Conservation (phyloP, 495 filamentous ascomycete species). For the Astrothelium subdiscretum region DNA sequence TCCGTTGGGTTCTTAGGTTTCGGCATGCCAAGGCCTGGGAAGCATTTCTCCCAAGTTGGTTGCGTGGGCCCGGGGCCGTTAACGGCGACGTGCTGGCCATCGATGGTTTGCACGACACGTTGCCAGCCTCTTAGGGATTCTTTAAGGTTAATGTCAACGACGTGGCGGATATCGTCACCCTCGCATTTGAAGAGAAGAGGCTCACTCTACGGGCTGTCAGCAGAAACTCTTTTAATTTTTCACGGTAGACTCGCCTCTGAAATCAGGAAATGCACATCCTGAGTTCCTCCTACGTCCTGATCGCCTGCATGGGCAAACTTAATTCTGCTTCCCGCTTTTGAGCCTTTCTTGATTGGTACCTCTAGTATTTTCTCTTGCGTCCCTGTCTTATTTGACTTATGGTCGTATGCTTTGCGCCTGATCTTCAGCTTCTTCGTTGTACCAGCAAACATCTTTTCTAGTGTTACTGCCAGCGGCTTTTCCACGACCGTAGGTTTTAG, state of each 20-base stretch:
- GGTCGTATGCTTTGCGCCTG: constrained; percentile 87
- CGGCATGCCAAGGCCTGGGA: constrained; percentile 80
- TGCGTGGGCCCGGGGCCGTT: constrained; percentile 71
- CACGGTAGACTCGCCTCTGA: neutral
- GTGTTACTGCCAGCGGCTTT: constrained; percentile 61
- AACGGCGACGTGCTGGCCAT: constrained; percentile 69
- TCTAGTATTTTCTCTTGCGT: constrained; percentile 82
- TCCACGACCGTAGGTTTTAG: constrained; percentile 75
- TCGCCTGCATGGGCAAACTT: constrained; percentile 94
- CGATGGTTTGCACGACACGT: constrained; percentile 82
- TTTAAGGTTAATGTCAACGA: constrained; percentile 71
- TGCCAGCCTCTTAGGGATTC: constrained; percentile 95
- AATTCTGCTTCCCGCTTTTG: constrained; percentile 93
- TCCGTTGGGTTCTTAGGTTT: constrained; percentile 74
- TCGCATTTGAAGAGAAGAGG: constrained; percentile 73
- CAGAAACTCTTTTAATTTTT: neutral
- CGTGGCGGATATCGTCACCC: constrained; percentile 70
- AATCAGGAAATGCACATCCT: constrained; percentile 84
- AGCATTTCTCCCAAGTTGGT: constrained; percentile 68
- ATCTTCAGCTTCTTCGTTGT: constrained; percentile 92
- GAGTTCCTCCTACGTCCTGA: constrained; percentile 88
- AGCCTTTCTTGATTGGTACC: constrained; percentile 85
- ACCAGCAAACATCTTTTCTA: constrained; percentile 81
- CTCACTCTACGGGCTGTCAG: constrained; percentile 66
- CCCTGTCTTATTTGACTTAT: constrained; percentile 60